Conservation (phyloP, 371 early-diverging fungal species). For the Phascolomyces articulosus region DNA sequence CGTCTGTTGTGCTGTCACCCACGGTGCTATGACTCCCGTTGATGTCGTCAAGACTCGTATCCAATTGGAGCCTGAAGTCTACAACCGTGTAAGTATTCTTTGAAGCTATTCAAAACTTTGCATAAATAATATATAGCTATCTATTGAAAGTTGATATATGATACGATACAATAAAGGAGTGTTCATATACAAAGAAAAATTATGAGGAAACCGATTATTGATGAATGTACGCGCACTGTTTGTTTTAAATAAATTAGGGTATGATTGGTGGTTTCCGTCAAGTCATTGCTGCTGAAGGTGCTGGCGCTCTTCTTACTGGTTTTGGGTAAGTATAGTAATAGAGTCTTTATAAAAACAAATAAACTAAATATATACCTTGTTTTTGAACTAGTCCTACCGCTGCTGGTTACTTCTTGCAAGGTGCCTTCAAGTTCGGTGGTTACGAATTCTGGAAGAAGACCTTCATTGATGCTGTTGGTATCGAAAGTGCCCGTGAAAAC, state of each 20-base stretch:
- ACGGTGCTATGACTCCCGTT: slow-evolving; percentile 71
- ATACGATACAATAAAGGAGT: no score
- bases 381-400: slow-evolving; percentile 62
- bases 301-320: slow-evolving; percentile 84
- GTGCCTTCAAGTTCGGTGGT: slow-evolving; percentile 91
- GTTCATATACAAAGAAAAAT: not conserved
- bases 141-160: no score
- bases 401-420: slow-evolving; percentile 89
- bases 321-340: slow-evolving; percentile 35
- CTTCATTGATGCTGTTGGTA: slow-evolving; percentile 72
- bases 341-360: no score
- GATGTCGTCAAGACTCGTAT: slow-evolving; percentile 74
- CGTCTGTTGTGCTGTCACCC: slow-evolving; percentile 75
- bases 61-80: slow-evolving; percentile 66
- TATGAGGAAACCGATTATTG: not conserved
- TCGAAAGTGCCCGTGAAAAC: slow-evolving; percentile 80
- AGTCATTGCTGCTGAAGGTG: slow-evolving; percentile 82
- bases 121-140: no score
- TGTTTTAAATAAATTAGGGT: slow-evolving; percentile 26
- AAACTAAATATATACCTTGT: no score
- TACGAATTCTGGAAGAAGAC: slow-evolving; percentile 91
- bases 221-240: not conserved
- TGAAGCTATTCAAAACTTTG: no score
- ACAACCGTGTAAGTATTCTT: slow-evolving; percentile 58
- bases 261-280: slow-evolving; percentile 67